A percentile compares a stretch with the other conserved stretches of the same genome.
Evolutionary conservation across 108 stramenopile species (phyloP).

Genomic region (Cylindrotheca fusiformis): DNA sequence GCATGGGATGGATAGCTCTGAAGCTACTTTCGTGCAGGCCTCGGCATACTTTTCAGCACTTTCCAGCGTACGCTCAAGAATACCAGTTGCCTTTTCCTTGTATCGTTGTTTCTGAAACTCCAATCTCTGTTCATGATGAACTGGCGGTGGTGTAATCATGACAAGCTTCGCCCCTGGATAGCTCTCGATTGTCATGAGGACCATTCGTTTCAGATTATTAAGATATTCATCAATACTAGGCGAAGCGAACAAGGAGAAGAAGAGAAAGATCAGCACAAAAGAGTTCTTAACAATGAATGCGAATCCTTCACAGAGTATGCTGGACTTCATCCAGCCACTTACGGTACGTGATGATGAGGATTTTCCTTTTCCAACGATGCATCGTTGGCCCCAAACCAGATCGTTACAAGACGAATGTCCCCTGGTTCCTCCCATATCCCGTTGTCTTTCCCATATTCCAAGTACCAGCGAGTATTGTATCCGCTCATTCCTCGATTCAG

Average conservation of each 20-base stretch:
- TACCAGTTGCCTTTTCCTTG: conserved; percentile 60
- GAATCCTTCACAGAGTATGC: too few relatives aligned
- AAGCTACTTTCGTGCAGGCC: conserved; percentile 46
- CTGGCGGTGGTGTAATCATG: conserved; percentile 74
- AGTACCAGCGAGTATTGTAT: conserved; percentile 74
- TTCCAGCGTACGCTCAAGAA: conserved; percentile 61
- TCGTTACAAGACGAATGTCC: conserved; percentile 32
- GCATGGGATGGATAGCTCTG: conserved; percentile 39
- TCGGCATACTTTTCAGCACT: conserved; percentile 47
- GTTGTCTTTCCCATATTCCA: conserved; percentile 22
- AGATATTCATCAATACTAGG: conserved; percentile 52
- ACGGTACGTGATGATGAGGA: conserved; percentile 65
- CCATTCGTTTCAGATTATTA: conserved; percentile 57
- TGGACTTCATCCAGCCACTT: too few relatives aligned
- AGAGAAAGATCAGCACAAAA: too few relatives aligned
- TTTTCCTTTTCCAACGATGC: conserved; percentile 42
- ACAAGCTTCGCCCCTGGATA: conserved; percentile 44
- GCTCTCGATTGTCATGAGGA: conserved; percentile 32
- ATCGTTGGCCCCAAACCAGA: conserved; percentile 86
- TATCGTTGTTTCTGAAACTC: conserved; percentile 53
- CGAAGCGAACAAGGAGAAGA: too few relatives aligned
- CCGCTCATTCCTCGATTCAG: conserved; percentile 81
- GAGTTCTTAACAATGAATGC: too few relatives aligned
- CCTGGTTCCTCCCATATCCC: conserved; percentile 35
- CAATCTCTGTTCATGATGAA: conserved; percentile 58